These are phyloP conservation scores for Pholiota microspora DNA, from an alignment of 768 basidiomycete species.

Conservation along the genomic window DNA sequence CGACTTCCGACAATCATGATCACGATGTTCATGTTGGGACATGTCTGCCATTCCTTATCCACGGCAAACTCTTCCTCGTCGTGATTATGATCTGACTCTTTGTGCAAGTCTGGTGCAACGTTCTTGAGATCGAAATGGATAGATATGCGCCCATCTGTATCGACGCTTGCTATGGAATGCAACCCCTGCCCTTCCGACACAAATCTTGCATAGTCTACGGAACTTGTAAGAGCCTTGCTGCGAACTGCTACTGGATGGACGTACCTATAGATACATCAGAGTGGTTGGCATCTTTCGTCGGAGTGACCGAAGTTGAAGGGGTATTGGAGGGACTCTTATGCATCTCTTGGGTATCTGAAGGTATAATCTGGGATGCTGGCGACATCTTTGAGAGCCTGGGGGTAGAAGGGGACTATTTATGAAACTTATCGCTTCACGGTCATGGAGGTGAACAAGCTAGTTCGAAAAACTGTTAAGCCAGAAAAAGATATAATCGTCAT, in stretches of 20 bases:
- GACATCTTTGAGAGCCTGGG: background rate
- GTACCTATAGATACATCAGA: slow-evolving; percentile 1
- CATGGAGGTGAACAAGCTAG: background rate
- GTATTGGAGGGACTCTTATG: background rate
- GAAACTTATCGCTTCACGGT: background rate
- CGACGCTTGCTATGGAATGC: slow-evolving; percentile 37
- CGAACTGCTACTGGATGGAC: background rate
- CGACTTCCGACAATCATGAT: slow-evolving; percentile 69
- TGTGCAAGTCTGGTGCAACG: slow-evolving; percentile 47
- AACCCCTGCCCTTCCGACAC: slow-evolving; percentile 40
- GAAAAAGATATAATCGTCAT: background rate
- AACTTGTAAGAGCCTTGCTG: background rate
- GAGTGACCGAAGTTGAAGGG: background rate
- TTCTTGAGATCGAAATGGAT: slow-evolving; percentile 48
- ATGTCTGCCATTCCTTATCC: slow-evolving; percentile 35
- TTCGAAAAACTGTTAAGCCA: background rate
- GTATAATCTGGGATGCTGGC: background rate
- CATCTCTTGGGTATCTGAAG: background rate
- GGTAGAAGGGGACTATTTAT: background rate
- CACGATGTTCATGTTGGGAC: slow-evolving; percentile 51
- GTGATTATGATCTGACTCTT: slow-evolving; percentile 39
- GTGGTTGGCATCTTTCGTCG: background rate
- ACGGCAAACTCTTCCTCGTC: slow-evolving; percentile 51
- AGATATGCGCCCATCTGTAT: slow-evolving; percentile 45
- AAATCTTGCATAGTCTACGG: slow-evolving; percentile 37